A percentile compares a stretch with the other conserved stretches of the same genome.
These are phyloP conservation scores for Nothophaeocryptopus gaeumannii DNA, from an alignment of 2,329 filamentous ascomycete genomes.

Conservation along the genomic window DNA sequence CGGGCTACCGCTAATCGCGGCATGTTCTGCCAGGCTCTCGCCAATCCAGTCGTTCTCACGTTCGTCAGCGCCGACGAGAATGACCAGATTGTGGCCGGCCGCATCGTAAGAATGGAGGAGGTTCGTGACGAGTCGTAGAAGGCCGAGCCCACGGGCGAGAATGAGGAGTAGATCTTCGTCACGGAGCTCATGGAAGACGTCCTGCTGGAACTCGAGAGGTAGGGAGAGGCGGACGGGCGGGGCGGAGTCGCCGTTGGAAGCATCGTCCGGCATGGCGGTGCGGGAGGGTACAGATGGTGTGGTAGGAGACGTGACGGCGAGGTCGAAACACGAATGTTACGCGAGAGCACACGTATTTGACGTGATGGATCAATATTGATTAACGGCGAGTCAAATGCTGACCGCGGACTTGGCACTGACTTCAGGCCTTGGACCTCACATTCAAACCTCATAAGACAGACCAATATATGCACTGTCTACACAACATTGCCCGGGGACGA, in stretches of 20 bases:
- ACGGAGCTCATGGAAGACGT: constrained; percentile 86
- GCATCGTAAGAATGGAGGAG: constrained; percentile 95
- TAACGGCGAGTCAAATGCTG: no score
- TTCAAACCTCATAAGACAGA: no score
- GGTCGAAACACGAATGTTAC: no score
- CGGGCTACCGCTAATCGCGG: constrained; percentile 78
- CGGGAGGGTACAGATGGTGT: neutral
- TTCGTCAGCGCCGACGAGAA: constrained; percentile 85
- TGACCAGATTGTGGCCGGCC: constrained; percentile 85
- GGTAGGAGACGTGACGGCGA: neutral
- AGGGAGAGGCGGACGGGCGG: constrained; percentile 75
- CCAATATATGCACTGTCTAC: no score
- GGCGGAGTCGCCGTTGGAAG: constrained; percentile 4
- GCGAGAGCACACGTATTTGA: no score
- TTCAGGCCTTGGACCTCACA: no score
- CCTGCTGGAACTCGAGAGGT: constrained; percentile 87
- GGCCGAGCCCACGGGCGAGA: constrained; percentile 84
- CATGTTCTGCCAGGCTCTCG: constrained; percentile 91
- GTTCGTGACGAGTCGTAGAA: constrained; percentile 91
- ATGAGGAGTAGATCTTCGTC: constrained; percentile 91
- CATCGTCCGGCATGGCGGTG: neutral
- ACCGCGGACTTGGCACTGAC: no score
- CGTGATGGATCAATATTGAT: no score
- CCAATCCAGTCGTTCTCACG: constrained; percentile 96
- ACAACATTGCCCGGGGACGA: no score